Percentiles rank a stretch among this genome's conserved stretches.
phyloP scores from a whole-genome alignment of 2,329 filamentous ascomycete genomes.

The Setomelanomma holmii region DNA sequence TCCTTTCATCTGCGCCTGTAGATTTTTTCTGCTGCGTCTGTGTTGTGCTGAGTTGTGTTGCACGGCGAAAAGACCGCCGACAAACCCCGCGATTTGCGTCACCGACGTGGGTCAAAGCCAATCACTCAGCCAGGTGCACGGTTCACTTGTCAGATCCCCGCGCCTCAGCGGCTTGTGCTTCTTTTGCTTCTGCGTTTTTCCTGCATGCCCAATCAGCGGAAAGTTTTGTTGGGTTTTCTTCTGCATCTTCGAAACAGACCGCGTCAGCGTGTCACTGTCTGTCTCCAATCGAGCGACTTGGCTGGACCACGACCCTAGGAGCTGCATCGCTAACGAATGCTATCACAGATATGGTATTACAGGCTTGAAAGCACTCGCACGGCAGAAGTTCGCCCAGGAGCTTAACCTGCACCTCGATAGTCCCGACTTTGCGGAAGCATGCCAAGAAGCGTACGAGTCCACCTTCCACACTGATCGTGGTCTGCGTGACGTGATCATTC shows the following conservation, averaged over 20 bases:
- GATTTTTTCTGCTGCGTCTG: slow-evolving; percentile 19
- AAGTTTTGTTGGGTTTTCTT: slow-evolving; percentile 6
- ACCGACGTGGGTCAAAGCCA: slow-evolving; percentile 28
- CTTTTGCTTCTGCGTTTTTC: slow-evolving; percentile 11
- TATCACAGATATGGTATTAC: slow-evolving; percentile 54
- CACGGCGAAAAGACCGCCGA: slow-evolving; percentile 33
- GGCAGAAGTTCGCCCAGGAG: slow-evolving; percentile 55
- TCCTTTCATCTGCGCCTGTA: slow-evolving; percentile 16
- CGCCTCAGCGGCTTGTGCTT: slow-evolving; percentile 5
- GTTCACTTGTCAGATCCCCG: slow-evolving; percentile 11
- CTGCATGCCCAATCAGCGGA: slow-evolving; percentile 25
- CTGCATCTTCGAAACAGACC: slow-evolving; percentile 21
- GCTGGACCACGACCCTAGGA: slow-evolving; percentile 8
- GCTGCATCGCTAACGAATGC: slow-evolving; percentile 30
- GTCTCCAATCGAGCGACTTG: slow-evolving; percentile 11
- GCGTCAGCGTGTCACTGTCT: slow-evolving; percentile 26
- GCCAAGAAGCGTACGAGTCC: slow-evolving; percentile 57
- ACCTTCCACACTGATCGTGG: slow-evolving; percentile 59
- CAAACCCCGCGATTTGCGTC: slow-evolving; percentile 42
- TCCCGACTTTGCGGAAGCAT: slow-evolving; percentile 56
- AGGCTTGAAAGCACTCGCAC: slow-evolving; percentile 55
- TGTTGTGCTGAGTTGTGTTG: slow-evolving; percentile 22
- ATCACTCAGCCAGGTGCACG: slow-evolving; percentile 24
- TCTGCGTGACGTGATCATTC: slow-evolving; percentile 56
- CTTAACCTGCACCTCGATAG: slow-evolving; percentile 53